Evolutionary conservation across 148 eudicot species (phyloP), one percentile per base, ranked within the genome.

Genomic region (Rhododendron ovatum): DNA sequence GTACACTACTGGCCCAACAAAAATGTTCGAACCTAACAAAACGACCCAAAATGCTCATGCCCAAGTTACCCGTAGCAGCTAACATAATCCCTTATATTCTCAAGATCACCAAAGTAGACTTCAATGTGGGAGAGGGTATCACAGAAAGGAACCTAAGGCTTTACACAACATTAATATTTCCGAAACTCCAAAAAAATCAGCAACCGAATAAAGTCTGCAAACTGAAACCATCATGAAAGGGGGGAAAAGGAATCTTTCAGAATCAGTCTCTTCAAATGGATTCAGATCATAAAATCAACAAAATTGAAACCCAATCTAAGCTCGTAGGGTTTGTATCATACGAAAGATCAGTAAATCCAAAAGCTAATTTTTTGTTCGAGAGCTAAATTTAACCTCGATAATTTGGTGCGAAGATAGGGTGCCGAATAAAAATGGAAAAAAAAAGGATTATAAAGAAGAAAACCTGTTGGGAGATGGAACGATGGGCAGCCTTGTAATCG

Each of bases 401-500:
- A 80, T 30, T 41, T 24, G 7, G 26, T 28, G 39, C 26, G 24
- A 53, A 53, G 18, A 13, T 20, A 15, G 14, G 17, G 57, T 15
- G 57, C 4, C 18, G 57, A 48, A 78, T 13, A 14, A 1, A 15
- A 79, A 47, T 28, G 41, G 41, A 7, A n/a, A 26, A 45, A 45
- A 33, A 45, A 45, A 20, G 81, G 81, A 5, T 24, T 45, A 11
- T 20, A 41, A 47, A 41, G 14, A 78, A 78, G 14, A 48, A 50
- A 35, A 95, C 96, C 95, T 92, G 95, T 57, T 88, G 89, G 81
- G 95, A 90, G 65, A 93, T 89, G 83, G 93, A 89, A 63, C 88
- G 90, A 75, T 95, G 96, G 79, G 98, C 94, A 83, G 86, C 71
- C 75, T 89, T 92, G 92, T 95, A 95, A 90, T 95, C 98, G 28